Evolutionary conservation across 345 rosid genomes (phyloP), one percentile per base, ranked within the genome.

Genomic region (Salix dunnii): DNA sequence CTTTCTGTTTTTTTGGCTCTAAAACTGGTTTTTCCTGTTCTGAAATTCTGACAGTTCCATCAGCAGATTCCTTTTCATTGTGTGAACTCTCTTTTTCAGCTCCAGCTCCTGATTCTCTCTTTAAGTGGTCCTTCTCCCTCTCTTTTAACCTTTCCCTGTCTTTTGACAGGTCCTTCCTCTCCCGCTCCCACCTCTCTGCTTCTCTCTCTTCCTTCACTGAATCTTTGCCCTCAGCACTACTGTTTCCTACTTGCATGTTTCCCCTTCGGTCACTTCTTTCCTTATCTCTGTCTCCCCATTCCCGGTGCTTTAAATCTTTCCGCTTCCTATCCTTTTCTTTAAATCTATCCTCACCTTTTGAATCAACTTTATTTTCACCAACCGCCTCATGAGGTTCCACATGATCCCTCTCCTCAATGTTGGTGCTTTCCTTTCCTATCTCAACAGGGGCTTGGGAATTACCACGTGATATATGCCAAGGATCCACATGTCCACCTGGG

Each of bases 261-360:
- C 86, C 85, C 86, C 93, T 87, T 6, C 95, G 89, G 28, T 96
- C 99, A 71, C 80, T 87, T 88, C 91, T 90, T 72, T 96, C 98
- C 86, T 90, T 96, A 63, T 96, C 98, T 80, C 92, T 85, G 75
- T 95, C 99, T 11, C 90, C 96, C 94, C 97, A 92, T 51, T 96
- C 99, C 67, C 92, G 82, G 66, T 85, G 89, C 86, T 90, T 96
- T 33, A 78, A 69, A 65, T 96, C 99, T 84, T 93, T 96, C 83
- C 95, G 85, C 81, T 92, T 96, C 83, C 89, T 92, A 61, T 96
- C 99, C 83, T 92, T 96, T 46, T 93, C 99, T 79, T 92, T 96
- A 82, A 86, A 88, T 74, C 89, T 88, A 78, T 96, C 99, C 28
- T 96, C 99, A n/a, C 83, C 84, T 85, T 91, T 96, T 11, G 76